A percentile compares a stretch with the other conserved stretches of the same genome.
phyloP scores from a whole-genome alignment of 2,329 filamentous ascomycete genomes.

The Cladosporium sp. region DNA sequence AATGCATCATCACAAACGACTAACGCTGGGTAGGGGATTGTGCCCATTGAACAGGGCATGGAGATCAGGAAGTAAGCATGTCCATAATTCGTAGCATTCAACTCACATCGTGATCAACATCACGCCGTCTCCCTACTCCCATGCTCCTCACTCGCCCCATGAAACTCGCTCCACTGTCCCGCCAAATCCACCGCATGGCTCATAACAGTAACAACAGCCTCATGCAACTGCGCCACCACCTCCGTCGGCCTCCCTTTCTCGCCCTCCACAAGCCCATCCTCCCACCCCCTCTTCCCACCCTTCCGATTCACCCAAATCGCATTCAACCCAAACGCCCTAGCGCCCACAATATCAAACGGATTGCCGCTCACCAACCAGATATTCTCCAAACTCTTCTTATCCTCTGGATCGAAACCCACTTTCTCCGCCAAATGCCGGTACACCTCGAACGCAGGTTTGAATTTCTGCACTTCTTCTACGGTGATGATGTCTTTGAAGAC shows the following conservation, averaged over 20 bases:
- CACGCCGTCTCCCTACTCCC: neutral
- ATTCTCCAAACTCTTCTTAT: constrained; percentile 46
- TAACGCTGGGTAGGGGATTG: neutral
- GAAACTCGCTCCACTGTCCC: constrained; percentile 21
- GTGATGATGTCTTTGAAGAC: constrained; percentile 60
- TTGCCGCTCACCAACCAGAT: constrained; percentile 73
- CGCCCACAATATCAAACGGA: constrained; percentile 71
- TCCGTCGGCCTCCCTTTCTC: constrained; percentile 51
- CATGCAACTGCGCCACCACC: constrained; percentile 57
- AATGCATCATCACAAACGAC: neutral
- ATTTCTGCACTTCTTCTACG: constrained; percentile 60
- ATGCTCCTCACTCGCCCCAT: constrained; percentile 18
- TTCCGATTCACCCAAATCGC: constrained; percentile 67
- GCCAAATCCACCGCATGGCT: constrained; percentile 13
- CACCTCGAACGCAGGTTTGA: constrained; percentile 64
- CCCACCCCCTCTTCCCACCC: constrained; percentile 58
- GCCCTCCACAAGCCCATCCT: constrained; percentile 58
- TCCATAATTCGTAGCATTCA: neutral
- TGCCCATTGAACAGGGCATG: neutral
- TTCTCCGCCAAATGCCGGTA: constrained; percentile 61
- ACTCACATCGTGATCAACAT: neutral
- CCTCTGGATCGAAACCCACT: constrained; percentile 46
- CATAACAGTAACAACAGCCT: constrained; percentile 48
- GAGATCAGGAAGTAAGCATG: neutral
- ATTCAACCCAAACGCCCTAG: constrained; percentile 60